These are phyloP conservation scores for Abortiporus biennis DNA, from an alignment of 1,284 basidiomycete genomes.

Conservation along the genomic window DNA sequence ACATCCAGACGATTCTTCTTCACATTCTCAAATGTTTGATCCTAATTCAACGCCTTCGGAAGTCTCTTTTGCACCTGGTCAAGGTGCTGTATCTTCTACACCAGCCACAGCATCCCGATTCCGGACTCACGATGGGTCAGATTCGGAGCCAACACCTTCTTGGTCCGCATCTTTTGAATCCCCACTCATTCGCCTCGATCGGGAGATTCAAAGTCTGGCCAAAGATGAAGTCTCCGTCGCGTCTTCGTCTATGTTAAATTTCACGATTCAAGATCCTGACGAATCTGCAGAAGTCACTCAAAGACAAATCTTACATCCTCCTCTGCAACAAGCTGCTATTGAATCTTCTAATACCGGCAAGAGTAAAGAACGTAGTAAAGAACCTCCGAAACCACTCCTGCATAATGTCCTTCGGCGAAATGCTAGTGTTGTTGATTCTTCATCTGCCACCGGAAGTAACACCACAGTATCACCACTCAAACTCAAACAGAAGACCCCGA, in stretches of 20 bases:
- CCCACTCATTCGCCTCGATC: slow-evolving; percentile 68
- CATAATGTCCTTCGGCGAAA: slow-evolving; percentile 48
- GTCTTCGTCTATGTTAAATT: slow-evolving; percentile 13
- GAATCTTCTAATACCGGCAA: slow-evolving; percentile 8
- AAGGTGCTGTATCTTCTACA: slow-evolving; percentile 68
- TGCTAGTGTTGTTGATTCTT: slow-evolving; percentile 14
- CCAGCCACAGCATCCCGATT: slow-evolving; percentile 44
- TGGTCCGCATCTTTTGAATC: slow-evolving; percentile 70
- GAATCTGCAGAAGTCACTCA: slow-evolving; percentile 19
- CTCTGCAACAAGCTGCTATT: slow-evolving; percentile 7
- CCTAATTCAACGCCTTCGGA: slow-evolving; percentile 43
- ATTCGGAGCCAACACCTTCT: slow-evolving; percentile 40
- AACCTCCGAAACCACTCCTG: slow-evolving; percentile 32
- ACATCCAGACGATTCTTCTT: slow-evolving; percentile 3
- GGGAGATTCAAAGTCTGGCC: slow-evolving; percentile 54
- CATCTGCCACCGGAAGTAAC: slow-evolving; percentile 9
- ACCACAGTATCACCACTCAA: slow-evolving; percentile 33
- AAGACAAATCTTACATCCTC: slow-evolving; percentile 8
- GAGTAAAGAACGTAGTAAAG: slow-evolving; percentile 41
- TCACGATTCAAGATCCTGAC: slow-evolving; percentile 15
- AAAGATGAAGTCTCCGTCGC: slow-evolving; percentile 18
- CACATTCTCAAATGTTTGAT: slow-evolving; percentile 21
- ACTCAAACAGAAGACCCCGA: slow-evolving; percentile 49
- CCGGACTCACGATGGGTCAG: slow-evolving; percentile 32
- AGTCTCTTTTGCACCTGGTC: slow-evolving; percentile 60